A percentile compares a stretch with the other conserved stretches of the same genome.
Evolutionary conservation across 2,329 filamentous ascomycete genomes (phyloP).

Genomic region (Colletotrichum acutatum): DNA sequence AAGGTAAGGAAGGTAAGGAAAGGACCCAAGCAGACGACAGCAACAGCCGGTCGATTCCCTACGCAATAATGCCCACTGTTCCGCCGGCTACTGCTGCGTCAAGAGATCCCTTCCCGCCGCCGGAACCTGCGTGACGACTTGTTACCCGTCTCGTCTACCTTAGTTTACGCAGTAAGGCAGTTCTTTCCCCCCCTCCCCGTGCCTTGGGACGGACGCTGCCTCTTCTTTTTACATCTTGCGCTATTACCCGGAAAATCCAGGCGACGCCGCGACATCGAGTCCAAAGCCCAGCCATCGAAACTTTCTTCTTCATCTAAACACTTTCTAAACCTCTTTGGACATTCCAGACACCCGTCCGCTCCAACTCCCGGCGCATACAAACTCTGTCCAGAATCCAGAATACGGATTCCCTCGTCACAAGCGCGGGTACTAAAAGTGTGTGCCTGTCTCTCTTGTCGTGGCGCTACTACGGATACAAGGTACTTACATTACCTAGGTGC

Average conservation of each 20-base stretch:
- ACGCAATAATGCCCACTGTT: slow-evolving; percentile 32
- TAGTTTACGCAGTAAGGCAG: too few relatives aligned
- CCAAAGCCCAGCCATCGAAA: slow-evolving; percentile 16
- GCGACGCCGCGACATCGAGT: slow-evolving; percentile 23
- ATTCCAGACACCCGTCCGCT: background rate
- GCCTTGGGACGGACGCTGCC: background rate
- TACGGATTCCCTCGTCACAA: background rate
- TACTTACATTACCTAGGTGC: background rate
- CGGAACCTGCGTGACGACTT: slow-evolving; percentile 20
- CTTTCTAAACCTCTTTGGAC: background rate
- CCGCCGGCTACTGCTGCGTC: slow-evolving; percentile 28
- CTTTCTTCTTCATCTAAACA: slow-evolving; percentile 13
- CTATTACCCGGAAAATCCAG: slow-evolving; percentile 6
- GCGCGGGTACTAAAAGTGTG: background rate
- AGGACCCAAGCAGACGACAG: slow-evolving; percentile 28
- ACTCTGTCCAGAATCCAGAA: background rate
- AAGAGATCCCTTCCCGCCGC: slow-evolving; percentile 32
- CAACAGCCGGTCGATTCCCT: slow-evolving; percentile 8
- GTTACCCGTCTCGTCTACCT: slow-evolving; percentile 1
- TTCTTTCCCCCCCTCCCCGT: slow-evolving; percentile 1
- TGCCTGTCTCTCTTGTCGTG: background rate
- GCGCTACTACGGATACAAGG: background rate
- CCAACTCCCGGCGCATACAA: background rate
- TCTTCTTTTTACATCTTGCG: background rate
- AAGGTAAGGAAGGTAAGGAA: too few relatives aligned